These are phyloP conservation scores for Proliferodiscus dingleyae DNA, from an alignment of 2,329 filamentous ascomycete genomes.

Conservation along the genomic window DNA sequence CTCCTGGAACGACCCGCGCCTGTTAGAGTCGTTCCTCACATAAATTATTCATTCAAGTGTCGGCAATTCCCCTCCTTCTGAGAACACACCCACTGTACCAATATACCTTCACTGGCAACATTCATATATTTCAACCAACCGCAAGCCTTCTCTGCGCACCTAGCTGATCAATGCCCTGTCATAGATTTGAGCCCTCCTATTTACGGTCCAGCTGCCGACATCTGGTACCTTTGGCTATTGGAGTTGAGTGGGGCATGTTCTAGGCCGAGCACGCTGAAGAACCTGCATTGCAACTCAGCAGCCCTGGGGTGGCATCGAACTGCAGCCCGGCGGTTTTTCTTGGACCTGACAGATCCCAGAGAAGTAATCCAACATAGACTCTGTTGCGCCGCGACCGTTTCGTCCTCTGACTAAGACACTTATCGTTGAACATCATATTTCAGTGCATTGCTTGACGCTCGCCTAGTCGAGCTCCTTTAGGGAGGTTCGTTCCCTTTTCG, in stretches of 20 bases:
- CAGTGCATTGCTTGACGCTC: constrained; percentile 4
- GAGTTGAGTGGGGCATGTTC: constrained; percentile 21
- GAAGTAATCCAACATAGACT: constrained; percentile 9
- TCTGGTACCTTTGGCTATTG: constrained; percentile 21
- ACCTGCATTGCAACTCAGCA: constrained; percentile 30
- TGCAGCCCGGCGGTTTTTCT: constrained; percentile 23
- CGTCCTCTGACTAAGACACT: constrained; percentile 19
- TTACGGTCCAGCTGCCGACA: constrained; percentile 31
- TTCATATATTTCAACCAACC: constrained; percentile 21
- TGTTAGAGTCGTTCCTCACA: constrained; percentile 18
- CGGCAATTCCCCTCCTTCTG: constrained; percentile 21
- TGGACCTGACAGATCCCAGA: constrained; percentile 22
- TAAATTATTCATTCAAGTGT: constrained; percentile 17
- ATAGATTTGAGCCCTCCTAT: constrained; percentile 22
- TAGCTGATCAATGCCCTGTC: constrained; percentile 27
- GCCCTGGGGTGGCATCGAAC: constrained; percentile 24
- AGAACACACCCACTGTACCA: constrained; percentile 23
- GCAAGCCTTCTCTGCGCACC: constrained; percentile 14
- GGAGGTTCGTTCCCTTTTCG: constrained; percentile 4
- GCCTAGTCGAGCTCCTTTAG: constrained; percentile 1
- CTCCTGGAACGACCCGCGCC: constrained; percentile 21
- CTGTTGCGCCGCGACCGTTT: constrained; percentile 5
- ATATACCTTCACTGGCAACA: constrained; percentile 17
- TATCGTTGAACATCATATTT: constrained; percentile 6
- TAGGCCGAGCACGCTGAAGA: constrained; percentile 16